Evolutionary conservation across 306 rosid genomes (phyloP), one percentile per base, ranked within the genome.

Genomic region (Cicer pinnatifidum): DNA sequence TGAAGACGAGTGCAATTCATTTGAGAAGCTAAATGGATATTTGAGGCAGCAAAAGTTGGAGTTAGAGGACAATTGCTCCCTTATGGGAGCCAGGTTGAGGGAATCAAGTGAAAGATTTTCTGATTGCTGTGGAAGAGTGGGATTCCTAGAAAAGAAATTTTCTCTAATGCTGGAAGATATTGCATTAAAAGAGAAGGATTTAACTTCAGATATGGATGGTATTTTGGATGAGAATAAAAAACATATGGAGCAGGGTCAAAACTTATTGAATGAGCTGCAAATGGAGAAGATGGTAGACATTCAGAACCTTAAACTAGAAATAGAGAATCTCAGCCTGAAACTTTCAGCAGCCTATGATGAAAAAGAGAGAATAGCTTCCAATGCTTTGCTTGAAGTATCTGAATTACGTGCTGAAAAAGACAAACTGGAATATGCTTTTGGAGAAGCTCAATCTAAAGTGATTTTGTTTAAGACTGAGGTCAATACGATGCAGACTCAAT

Each of bases 251-350:
- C 84, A 84, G 75, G 81, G 53, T 20, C 81, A 88, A 69, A 79
- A 72, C 84, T 72, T 82, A 75, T 78, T 84, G 62, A 74, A 76
- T 74, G 85, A 84, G 82, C 48, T 84, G 81, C 82, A 82, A 19
- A 33, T 63, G 77, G 88, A 85, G 86, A 89, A 79, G 74, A 65
- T 78, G 35, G 83, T 47, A 33, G 91, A 86, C 79, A 80, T 69
- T 62, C 82, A 78, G 68, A 85, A 73, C 78, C 90, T 84, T 57
- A 65, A 88, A 81, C 78, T 73, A 80, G 84, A 70, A 76, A 66
- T 83, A 56, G 82, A 64, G 57, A 81, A 83, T 51, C 88, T 89
- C 57, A 75, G 71, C 57, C 23, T 77, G 73, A 83, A 81, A 72
- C 78, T 85, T 73, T 78, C 88, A 28, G 81, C 72, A 67, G 72